These are phyloP conservation scores for Rhodotorula babjevae DNA, from an alignment of 768 basidiomycete genomes.

Conservation along the genomic window DNA sequence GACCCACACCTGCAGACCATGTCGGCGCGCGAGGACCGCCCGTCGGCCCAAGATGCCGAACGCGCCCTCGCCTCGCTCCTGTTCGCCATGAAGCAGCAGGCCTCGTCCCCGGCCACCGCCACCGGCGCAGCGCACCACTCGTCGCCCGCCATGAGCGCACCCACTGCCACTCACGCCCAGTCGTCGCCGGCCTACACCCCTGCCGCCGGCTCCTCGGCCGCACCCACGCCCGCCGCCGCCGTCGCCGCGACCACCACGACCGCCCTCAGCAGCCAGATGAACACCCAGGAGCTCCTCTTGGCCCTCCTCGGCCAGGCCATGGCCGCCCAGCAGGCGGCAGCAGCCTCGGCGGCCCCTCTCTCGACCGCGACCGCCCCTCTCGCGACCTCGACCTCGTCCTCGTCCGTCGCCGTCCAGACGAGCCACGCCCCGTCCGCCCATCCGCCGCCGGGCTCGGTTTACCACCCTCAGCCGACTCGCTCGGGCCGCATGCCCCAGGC, in stretches of 20 bases:
- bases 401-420: no score
- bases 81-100: not conserved
- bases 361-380: not conserved
- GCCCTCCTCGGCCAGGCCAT: not conserved
- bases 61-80: slow-evolving; percentile 3
- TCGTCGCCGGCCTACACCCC: slow-evolving; percentile 7
- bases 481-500: slow-evolving; percentile 11
- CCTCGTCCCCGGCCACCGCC: not conserved
- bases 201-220: not conserved
- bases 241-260: not conserved
- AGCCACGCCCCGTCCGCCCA: not conserved
- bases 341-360: not conserved
- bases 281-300: not conserved
- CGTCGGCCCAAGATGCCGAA: not conserved
- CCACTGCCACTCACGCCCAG: not conserved
- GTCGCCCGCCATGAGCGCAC: not conserved
- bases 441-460: not conserved
- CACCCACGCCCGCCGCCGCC: not conserved
- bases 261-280: not conserved
- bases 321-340: not conserved
- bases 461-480: slow-evolving; percentile 8
- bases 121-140: not conserved
- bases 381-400: not conserved
- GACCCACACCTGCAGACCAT: not conserved
- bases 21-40: not conserved